phyloP scores from a whole-genome alignment of 257 asterid species.

The Buddleja alternifolia region DNA sequence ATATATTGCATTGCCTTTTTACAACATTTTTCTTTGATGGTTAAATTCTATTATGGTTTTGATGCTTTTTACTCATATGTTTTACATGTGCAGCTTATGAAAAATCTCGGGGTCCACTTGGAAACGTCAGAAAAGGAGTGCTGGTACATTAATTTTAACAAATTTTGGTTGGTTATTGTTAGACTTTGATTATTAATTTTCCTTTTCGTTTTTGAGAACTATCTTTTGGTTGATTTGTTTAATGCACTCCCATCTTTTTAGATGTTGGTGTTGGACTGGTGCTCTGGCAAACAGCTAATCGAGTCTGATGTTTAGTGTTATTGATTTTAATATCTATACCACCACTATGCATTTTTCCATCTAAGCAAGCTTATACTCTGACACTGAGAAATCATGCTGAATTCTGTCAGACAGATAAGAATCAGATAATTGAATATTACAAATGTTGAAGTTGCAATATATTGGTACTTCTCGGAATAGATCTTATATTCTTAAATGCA shows the following conservation, averaged over 20 bases:
- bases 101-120: conserved; percentile 93
- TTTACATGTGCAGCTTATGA: conserved; percentile 67
- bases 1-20: not conserved
- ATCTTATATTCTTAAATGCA: not conserved
- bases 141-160: conserved; percentile 56
- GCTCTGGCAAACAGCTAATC: no score
- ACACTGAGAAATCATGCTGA: not conserved
- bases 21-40: not conserved
- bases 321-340: no score
- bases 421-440: not conserved
- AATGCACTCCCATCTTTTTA: no score
- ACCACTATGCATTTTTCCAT: conserved; percentile 9
- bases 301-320: no score
- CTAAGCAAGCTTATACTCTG: not conserved
- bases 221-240: no score
- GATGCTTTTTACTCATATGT: not conserved
- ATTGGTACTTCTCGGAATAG: not conserved
- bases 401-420: not conserved
- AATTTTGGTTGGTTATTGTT: conserved; percentile 7
- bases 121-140: conserved; percentile 98
- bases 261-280: no score
- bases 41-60: not conserved
- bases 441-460: not conserved
- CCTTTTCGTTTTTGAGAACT: not conserved
- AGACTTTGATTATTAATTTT: not conserved